phyloP scores from a whole-genome alignment of 2,329 filamentous ascomycete species.

The Venturia aucupariae region DNA sequence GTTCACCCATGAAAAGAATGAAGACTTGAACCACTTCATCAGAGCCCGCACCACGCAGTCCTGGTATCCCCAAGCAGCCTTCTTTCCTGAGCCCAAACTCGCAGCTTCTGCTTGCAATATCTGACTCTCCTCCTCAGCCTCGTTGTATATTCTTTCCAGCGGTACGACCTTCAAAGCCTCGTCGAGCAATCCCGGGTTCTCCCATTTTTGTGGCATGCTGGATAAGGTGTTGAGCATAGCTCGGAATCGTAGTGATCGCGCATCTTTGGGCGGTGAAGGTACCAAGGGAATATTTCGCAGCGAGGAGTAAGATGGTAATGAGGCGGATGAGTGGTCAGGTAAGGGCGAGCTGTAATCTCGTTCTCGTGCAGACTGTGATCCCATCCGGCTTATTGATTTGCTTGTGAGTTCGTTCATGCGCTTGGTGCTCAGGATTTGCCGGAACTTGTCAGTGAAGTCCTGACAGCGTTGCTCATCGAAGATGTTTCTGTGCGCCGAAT shows the following conservation, averaged over 20 bases:
- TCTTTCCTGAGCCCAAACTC: conserved; percentile 70
- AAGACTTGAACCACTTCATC: conserved; percentile 89
- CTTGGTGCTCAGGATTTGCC: conserved; percentile 76
- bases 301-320: conserved; percentile 52
- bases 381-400: conserved; percentile 47
- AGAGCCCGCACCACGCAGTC: conserved; percentile 89
- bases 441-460: conserved; percentile 60
- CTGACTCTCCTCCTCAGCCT: conserved; percentile 89
- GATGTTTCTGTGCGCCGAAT: conserved; percentile 6
- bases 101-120: conserved; percentile 79
- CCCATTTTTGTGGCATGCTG: conserved; percentile 83
- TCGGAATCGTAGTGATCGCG: conserved; percentile 39
- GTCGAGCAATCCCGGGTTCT: conserved; percentile 89
- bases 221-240: conserved; percentile 80
- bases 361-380: conserved; percentile 48
- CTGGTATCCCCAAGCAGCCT: conserved; percentile 91
- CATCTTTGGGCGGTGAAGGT: conserved; percentile 59
- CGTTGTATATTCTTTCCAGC: conserved; percentile 80
- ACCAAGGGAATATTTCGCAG: conserved; percentile 57
- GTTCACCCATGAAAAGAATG: conserved; percentile 95
- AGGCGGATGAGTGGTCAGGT: conserved; percentile 23
- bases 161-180: conserved; percentile 83
- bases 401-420: conserved; percentile 75
- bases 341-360: conserved; percentile 23
- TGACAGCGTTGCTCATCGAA: conserved; percentile 8